Evolutionary conservation across 805 yeast genomes (phyloP), one percentile per base, ranked within the genome.

Genomic region (Ogataea haglerorum): DNA sequence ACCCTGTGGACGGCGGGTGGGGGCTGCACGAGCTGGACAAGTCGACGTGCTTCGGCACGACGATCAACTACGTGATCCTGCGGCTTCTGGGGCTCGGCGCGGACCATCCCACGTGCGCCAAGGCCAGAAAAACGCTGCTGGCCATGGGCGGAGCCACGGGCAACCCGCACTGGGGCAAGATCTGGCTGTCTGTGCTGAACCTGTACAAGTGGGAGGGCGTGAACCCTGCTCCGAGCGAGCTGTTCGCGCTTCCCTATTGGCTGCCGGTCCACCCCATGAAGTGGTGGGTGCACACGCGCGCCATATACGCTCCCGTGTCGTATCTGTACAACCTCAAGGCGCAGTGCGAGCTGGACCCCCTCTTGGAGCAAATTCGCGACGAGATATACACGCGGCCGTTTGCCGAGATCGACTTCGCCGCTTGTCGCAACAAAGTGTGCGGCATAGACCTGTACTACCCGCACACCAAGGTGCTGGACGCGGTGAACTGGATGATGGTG

Each of bases 1-100:
- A 93, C 59, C 97, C 97, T 0, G 96, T 90, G 1, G 99, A 93
- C 62, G 99, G 99, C n/a, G 99, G 99, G 2, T 93, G 99, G 99
- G 99, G 99, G 0, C 69, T 93, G 27, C 97, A 93, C 60, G 78
- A 89, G 4, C 80, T 78, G 37, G 99, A 93, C 59, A 93, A 91
- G 60, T 81, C 93, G 7, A 93, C 99, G 0, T 93, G 93, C 51
- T 90, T 90, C 60, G 99, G 99, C 5, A 93, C 99, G 2, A 71
- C 86, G 0, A 73, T 93, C 51, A 90, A 89, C 62, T 93, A 93
- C 61, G 82, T 91, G 6, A 67, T 69, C n/a, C 68, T 93, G 45
- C 72, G 99, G 47, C 62, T 93, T 10, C 64, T 91, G 36, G 99
- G 99, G 0, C 57, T 93, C 51, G 64, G 76, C 1, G 68, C 76